Evolutionary conservation across 2,329 filamentous ascomycete genomes (phyloP).

Genomic region (Penicillium sp.): DNA sequence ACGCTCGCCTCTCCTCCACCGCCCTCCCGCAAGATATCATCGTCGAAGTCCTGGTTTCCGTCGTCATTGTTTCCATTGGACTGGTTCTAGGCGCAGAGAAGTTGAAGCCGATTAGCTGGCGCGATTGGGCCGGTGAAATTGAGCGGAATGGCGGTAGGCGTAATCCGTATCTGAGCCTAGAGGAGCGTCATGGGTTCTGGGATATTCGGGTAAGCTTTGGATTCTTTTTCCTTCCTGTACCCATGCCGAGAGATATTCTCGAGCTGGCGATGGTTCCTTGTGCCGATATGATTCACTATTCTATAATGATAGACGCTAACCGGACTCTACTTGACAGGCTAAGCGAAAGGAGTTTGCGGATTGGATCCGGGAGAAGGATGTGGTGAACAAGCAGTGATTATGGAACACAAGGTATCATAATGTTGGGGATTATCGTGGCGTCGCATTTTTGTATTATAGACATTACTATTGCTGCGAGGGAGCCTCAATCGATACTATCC

Average conservation of each 20-base stretch:
- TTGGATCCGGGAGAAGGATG: constrained; percentile 64
- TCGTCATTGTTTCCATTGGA: constrained; percentile 80
- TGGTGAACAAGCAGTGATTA: constrained; percentile 34
- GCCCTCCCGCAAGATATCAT: constrained; percentile 81
- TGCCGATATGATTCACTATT: neutral
- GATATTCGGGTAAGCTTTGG: constrained; percentile 73
- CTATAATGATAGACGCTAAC: constrained; percentile 1
- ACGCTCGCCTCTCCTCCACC: constrained; percentile 50
- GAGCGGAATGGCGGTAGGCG: constrained; percentile 71
- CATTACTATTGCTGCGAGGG: constrained; percentile 25
- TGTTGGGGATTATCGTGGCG: constrained; percentile 3
- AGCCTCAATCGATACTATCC: constrained; percentile 15
- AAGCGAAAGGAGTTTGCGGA: constrained; percentile 78
- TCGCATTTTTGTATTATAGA: constrained; percentile 28
- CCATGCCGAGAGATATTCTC: too few species aligned
- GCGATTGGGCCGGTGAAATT: constrained; percentile 73
- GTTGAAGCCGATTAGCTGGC: constrained; percentile 88
- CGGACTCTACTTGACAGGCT: constrained; percentile 43
- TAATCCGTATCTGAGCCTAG: constrained; percentile 80
- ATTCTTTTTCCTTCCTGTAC: constrained; percentile 1
- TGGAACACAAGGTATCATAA: neutral
- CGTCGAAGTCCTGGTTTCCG: constrained; percentile 81
- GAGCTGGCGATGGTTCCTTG: neutral
- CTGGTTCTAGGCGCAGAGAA: constrained; percentile 78
- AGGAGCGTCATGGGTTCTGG: constrained; percentile 82